phyloP scores from a whole-genome alignment of 495 filamentous ascomycete genomes.

The Podospora tetraspora region DNA sequence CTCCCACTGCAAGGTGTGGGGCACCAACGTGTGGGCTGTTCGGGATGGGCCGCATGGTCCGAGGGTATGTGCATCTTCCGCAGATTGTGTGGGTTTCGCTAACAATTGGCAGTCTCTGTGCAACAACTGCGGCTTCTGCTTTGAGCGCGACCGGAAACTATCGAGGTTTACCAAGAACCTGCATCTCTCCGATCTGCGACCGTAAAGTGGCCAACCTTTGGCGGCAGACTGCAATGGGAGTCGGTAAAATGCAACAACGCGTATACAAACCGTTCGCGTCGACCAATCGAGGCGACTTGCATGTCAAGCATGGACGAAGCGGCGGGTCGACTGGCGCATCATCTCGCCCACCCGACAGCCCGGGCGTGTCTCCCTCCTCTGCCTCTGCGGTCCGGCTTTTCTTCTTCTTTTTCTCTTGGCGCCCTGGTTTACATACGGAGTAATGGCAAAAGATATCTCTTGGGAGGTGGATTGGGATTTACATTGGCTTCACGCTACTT shows the following conservation, averaged over 20 bases:
- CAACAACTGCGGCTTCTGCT: slow-evolving; percentile 86
- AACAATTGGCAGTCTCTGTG: slow-evolving; percentile 66
- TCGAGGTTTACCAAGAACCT: slow-evolving; percentile 81
- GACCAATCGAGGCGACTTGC: not conserved
- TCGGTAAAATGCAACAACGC: not conserved
- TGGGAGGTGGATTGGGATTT: not conserved
- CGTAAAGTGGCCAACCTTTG: slow-evolving; percentile 25
- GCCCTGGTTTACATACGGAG: not conserved
- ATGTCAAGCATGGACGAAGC: not conserved
- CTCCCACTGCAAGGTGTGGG: slow-evolving; percentile 82
- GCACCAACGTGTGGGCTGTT: slow-evolving; percentile 88
- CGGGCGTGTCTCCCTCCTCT: not conserved
- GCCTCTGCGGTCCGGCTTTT: not conserved
- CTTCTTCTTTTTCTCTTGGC: not conserved
- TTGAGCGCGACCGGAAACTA: slow-evolving; percentile 76
- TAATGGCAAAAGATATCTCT: not conserved
- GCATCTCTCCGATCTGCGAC: slow-evolving; percentile 45
- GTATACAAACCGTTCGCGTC: not conserved
- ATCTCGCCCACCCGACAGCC: not conserved
- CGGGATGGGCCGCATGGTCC: slow-evolving; percentile 82
- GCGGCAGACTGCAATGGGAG: too few species aligned
- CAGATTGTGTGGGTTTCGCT: not conserved
- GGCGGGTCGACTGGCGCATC: not conserved
- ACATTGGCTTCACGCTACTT: not conserved
- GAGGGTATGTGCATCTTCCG: slow-evolving; percentile 54